A percentile compares a stretch with the other conserved stretches of the same genome.
Evolutionary conservation across 768 basidiomycete species (phyloP).

Genomic region (Boletellus sp.): DNA sequence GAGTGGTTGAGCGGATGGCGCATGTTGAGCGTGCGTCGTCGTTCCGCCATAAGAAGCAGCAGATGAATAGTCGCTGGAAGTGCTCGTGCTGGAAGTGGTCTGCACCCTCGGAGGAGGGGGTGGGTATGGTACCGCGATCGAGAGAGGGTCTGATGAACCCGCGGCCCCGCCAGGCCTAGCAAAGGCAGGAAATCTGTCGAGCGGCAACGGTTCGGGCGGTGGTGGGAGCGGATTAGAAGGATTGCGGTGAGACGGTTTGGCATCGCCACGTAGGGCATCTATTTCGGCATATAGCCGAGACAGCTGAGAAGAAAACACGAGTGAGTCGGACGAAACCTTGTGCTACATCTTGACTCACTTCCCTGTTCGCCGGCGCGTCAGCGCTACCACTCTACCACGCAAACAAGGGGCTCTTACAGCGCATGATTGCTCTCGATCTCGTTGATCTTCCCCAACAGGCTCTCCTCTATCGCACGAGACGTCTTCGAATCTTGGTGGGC

Average conservation of each 20-base stretch:
- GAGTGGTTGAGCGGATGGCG: constrained; percentile 13
- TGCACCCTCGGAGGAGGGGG: constrained; percentile 23
- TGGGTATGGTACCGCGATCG: constrained; percentile 25
- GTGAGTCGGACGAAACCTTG: constrained; percentile 16
- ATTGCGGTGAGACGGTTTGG: constrained; percentile 29
- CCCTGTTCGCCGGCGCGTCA: constrained; percentile 20
- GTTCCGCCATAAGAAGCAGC: constrained; percentile 7
- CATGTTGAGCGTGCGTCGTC: constrained; percentile 15
- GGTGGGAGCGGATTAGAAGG: constrained; percentile 49
- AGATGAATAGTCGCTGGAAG: constrained; percentile 13
- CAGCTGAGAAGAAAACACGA: constrained; percentile 23
- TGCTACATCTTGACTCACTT: constrained; percentile 26
- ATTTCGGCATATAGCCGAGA: constrained; percentile 36
- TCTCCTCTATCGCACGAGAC: constrained; percentile 35
- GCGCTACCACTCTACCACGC: constrained; percentile 1
- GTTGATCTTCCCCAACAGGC: constrained; percentile 30
- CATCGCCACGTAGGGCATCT: constrained; percentile 33
- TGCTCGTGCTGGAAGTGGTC: constrained; percentile 2
- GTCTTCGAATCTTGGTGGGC: constrained; percentile 34
- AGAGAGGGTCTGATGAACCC: constrained; percentile 19
- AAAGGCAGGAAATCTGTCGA: constrained; percentile 42
- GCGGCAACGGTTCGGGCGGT: constrained; percentile 52
- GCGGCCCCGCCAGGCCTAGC: constrained; percentile 30
- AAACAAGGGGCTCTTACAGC: constrained; percentile 20
- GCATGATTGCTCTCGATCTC: constrained; percentile 30